Evolutionary conservation across 257 asterid species (phyloP).

Genomic region (Solanum acaule): DNA sequence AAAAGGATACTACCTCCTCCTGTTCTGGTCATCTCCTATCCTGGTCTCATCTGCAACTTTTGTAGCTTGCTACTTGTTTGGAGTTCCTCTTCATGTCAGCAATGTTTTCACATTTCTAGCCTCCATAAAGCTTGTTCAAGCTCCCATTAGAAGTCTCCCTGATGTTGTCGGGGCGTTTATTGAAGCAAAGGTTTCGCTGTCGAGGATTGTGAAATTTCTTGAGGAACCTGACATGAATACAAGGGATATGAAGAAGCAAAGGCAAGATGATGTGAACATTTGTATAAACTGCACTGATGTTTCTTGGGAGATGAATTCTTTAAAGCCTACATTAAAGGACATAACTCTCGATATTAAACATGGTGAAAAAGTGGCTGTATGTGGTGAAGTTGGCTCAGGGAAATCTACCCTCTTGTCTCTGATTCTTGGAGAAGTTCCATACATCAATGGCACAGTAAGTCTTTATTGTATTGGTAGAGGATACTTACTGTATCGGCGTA

Average conservation of each 20-base stretch:
- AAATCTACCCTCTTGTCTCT: slow-evolving; percentile 82
- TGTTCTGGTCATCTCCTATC: slow-evolving; percentile 80
- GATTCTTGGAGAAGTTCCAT: slow-evolving; percentile 80
- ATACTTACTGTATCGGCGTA: background rate
- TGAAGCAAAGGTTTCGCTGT: slow-evolving; percentile 69
- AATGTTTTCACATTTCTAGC: slow-evolving; percentile 87
- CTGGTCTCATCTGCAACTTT: slow-evolving; percentile 82
- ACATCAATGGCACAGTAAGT: slow-evolving; percentile 71
- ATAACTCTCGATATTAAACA: background rate
- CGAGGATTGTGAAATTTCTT: background rate
- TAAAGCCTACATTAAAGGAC: too few species aligned
- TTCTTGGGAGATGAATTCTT: too few species aligned
- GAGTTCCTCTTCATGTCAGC: slow-evolving; percentile 54
- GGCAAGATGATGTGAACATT: background rate
- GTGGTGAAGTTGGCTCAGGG: slow-evolving; percentile 97
- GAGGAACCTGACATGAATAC: too few species aligned
- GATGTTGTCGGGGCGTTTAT: slow-evolving; percentile 76
- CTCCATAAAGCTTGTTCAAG: slow-evolving; percentile 67
- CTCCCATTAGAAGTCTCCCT: slow-evolving; percentile 68
- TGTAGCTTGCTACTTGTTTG: slow-evolving; percentile 68
- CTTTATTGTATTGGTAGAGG: too few species aligned
- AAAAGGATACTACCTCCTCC: slow-evolving; percentile 47
- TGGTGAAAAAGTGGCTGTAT: slow-evolving; percentile 82
- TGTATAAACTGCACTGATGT: slow-evolving; percentile 32
- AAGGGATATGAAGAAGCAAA: too few species aligned